Evolutionary conservation across 352 stramenopile species (phyloP), one percentile per base, ranked within the genome.

Genomic region (Ophiocytium majus): DNA sequence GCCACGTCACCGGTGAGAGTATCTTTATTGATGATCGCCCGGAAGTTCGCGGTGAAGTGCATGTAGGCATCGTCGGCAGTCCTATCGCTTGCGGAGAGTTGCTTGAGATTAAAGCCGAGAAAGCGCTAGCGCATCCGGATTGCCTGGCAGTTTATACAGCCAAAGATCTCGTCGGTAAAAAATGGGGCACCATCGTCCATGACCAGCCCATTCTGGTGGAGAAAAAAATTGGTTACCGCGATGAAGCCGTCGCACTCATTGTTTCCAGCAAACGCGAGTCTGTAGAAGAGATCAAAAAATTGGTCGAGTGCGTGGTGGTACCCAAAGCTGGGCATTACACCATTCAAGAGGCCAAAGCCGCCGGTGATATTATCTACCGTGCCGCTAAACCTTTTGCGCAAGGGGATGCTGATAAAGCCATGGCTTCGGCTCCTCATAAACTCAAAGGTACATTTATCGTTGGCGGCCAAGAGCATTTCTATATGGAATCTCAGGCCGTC

Each of bases 391-490:
- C 57, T 23, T 71, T 71, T 28, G 57, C 57, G 57, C 57, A 71
- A 71, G 57, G 57, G 57, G 57, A 71, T 71, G 57, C 57, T 28
- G 57, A 71, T 71, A 23, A 23, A 23, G 57, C 57, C 28, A 23
- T 71, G 19, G 57, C 57, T 23, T 23, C 23, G 57, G 57, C 57
- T 28, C 57, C 57, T 23, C 57, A 71, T 71, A 71, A 71, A 71
- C 28, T 71, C 19, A 71, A 71, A 71, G 57, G 57, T 28, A 71
- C 57, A 28, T 71, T 71, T 28, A 71, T 71, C 57, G 57, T 71
- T 28, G 57, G 57, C 28, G 57, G 57, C 57, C 57, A 71, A 71
- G 57, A 71, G 57, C 57, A 71, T 71, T 71, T 71, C 57, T 71
- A 71, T 28, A 71, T 71, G 57, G 57, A 71, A 71, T 71, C 57